Evolutionary conservation across 495 filamentous ascomycete genomes (phyloP).

Genomic region (Viridothelium virens): DNA sequence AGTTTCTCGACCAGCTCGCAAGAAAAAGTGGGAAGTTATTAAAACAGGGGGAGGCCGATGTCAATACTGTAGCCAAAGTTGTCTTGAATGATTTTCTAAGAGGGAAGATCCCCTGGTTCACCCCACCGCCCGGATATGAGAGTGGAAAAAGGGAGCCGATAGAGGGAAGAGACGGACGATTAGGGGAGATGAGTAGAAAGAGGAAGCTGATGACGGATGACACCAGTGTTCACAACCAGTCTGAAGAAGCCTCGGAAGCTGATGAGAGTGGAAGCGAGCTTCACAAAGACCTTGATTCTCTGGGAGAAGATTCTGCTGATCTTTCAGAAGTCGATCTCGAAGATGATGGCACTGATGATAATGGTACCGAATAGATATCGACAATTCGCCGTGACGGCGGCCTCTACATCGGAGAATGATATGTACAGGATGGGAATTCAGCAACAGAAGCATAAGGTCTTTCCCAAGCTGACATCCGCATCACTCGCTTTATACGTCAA

Average conservation of each 20-base stretch:
- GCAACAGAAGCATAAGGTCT: too few species aligned
- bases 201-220: slow-evolving; percentile 33
- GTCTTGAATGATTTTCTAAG: slow-evolving; percentile 91
- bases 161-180: slow-evolving; percentile 50
- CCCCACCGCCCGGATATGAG: slow-evolving; percentile 60
- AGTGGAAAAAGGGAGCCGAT: slow-evolving; percentile 40
- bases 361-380: too few species aligned
- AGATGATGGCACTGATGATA: not conserved
- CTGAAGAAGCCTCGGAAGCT: slow-evolving; percentile 28
- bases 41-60: slow-evolving; percentile 83
- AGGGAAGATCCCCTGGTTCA: slow-evolving; percentile 95
- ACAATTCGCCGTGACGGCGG: too few species aligned
- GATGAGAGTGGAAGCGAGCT: slow-evolving; percentile 28
- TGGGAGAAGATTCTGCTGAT: not conserved
- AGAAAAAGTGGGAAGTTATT: slow-evolving; percentile 79
- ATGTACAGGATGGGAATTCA: too few species aligned
- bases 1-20: slow-evolving; percentile 80
- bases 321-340: not conserved
- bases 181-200: slow-evolving; percentile 58
- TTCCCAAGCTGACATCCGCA: too few species aligned
- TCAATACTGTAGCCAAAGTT: slow-evolving; percentile 92
- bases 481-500: too few species aligned
- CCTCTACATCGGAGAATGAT: too few species aligned
- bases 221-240: too few species aligned
- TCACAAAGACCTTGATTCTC: not conserved